Percentiles rank a stretch among this genome's conserved stretches.
phyloP scores from a whole-genome alignment of 2,329 filamentous ascomycete species.

The Aspergillus candidus region DNA sequence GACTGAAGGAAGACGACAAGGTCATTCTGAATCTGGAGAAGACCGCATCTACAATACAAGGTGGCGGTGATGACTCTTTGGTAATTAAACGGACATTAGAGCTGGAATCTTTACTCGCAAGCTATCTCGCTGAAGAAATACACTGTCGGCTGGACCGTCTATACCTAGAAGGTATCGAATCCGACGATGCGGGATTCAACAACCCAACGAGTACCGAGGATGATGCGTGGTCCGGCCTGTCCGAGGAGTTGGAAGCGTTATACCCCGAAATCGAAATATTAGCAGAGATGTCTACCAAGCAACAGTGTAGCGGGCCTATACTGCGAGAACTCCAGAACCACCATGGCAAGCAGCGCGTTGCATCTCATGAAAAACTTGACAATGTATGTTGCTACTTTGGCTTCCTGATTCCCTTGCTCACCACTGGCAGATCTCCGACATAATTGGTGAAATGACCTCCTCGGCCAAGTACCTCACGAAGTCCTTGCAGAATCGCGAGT shows the following conservation, averaged over 20 bases:
- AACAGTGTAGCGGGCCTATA: conserved; percentile 38
- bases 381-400: conserved; percentile 19
- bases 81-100: conserved; percentile 23
- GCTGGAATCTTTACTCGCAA: conserved; percentile 26
- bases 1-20: conserved; percentile 35
- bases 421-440: conserved; percentile 25
- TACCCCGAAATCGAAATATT: conserved; percentile 37
- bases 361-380: conserved; percentile 30
- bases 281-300: conserved; percentile 38
- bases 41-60: conserved; percentile 23
- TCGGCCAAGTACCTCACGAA: conserved; percentile 25
- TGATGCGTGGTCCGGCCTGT: conserved; percentile 20
- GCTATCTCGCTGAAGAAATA: conserved; percentile 32
- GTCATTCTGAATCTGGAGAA: conserved; percentile 26
- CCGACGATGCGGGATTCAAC: neutral
- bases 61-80: conserved; percentile 23
- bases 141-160: conserved; percentile 36
- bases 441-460: conserved; percentile 29
- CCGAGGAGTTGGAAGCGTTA: conserved; percentile 34
- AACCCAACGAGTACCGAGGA: conserved; percentile 3
- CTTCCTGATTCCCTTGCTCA: conserved; percentile 8
- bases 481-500: conserved; percentile 27
- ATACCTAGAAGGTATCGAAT: conserved; percentile 29
- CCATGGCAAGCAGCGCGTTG: conserved; percentile 24
- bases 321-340: conserved; percentile 29